Evolutionary conservation across 2,329 filamentous ascomycete species (phyloP), one percentile per base, ranked within the genome.

Genomic region (Chrysoporthe cubensis): DNA sequence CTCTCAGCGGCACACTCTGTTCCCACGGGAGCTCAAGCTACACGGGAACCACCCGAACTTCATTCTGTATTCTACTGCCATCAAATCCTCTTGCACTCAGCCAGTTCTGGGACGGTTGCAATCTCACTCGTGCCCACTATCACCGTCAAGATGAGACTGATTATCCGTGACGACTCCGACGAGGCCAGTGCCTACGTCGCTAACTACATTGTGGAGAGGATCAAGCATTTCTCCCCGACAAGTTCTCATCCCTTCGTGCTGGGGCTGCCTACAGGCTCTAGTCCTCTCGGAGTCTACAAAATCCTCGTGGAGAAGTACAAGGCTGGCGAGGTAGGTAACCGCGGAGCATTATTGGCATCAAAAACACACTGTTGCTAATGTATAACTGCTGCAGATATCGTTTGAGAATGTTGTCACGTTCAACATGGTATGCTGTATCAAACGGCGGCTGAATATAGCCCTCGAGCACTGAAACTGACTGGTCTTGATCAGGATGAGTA

Each of bases 401-500:
- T 79, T 79, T 78, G 86, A 87, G 73, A 85, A 93, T 88, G 90
- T 94, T 73, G 83, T 93, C 71, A 93, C 91, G 3, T 94, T 93
- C 83, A 79, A 79, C 73, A 79, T 79, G 78, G 74, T 75, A 72
- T 66, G 62, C 26, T 32, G 16, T 21, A 5, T 16, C 48, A 7
- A 6, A 9, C 9, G 37, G 37, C 5, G 37, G 5, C 9, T 9
- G 37, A 66, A 59, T 46, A 46, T 7, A 5, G 46, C 21, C 32
- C 50, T 54, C 21, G n/a, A 40, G 62, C 64, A 7, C 50, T 34
- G 89, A 90, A 21, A 61, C 77, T 90, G 4, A 88, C 88, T 48
- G 91, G 91, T n/a, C 80, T 89, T 60, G 91, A 90, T 76, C 91
- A 92, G 90, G 91, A 93, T 78, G 90, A 93, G 80, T 93, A 93